These are phyloP conservation scores for Thraustochytrium striatum DNA, from an alignment of 352 stramenopile species.

Conservation along the genomic window DNA sequence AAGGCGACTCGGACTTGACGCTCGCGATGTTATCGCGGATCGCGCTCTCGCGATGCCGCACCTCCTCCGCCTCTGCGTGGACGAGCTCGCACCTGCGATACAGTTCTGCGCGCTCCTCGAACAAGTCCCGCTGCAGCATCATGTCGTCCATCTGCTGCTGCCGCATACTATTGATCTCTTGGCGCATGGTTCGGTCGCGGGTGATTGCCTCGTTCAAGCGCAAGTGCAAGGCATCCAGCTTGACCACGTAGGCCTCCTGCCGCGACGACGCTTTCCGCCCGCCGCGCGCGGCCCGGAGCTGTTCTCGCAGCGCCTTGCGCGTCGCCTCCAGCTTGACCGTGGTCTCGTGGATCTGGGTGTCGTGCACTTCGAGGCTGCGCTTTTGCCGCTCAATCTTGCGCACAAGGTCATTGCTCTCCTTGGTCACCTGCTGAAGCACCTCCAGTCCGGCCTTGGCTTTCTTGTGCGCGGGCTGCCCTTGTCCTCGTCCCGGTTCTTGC, in stretches of 20 bases:
- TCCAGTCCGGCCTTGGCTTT: slow-evolving; percentile 8
- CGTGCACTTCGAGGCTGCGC: background rate
- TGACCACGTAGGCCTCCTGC: slow-evolving; percentile 8
- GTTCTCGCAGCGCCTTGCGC: background rate
- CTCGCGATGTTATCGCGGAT: background rate
- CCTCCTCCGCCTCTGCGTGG: background rate
- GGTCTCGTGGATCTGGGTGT: background rate
- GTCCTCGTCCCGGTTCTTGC: background rate
- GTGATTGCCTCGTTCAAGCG: slow-evolving; percentile 32
- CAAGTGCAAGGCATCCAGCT: slow-evolving; percentile 29
- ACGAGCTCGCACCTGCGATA: background rate
- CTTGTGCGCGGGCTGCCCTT: background rate
- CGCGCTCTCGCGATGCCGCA: background rate
- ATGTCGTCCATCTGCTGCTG: slow-evolving; percentile 31
- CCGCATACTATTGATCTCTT: slow-evolving; percentile 4
- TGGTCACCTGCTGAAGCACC: background rate
- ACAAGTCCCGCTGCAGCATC: background rate
- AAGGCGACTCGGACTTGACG: background rate
- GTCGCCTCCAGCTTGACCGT: background rate
- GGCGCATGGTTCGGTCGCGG: background rate
- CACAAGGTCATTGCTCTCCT: slow-evolving; percentile 39
- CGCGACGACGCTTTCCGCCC: background rate
- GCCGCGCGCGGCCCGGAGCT: background rate
- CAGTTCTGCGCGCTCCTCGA: background rate
- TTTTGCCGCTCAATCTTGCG: slow-evolving; percentile 40